Percentiles rank a stretch among this genome's conserved stretches.
These are phyloP conservation scores for Trichophyton mentagrophytes DNA, from an alignment of 2,329 filamentous ascomycete genomes.

Conservation along the genomic window DNA sequence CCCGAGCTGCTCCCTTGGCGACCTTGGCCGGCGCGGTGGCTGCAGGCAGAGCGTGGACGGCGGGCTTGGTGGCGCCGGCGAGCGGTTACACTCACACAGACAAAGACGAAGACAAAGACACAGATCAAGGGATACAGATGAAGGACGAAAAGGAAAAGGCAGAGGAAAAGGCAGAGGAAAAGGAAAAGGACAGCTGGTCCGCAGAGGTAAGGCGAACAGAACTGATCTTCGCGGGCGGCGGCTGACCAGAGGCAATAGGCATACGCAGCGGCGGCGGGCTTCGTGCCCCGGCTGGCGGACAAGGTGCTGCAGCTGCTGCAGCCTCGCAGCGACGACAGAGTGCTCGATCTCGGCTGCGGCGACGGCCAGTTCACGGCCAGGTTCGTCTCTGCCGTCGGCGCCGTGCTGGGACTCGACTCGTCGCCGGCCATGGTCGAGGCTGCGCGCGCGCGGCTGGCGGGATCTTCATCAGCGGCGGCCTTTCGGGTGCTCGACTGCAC, in stretches of 20 bases:
- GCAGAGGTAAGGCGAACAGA: conserved; percentile 19
- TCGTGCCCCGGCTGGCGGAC: conserved; percentile 49
- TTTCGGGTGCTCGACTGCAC: conserved; percentile 27
- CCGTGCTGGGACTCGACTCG: conserved; percentile 47
- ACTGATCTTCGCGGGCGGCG: no score
- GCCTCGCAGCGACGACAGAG: conserved; percentile 43
- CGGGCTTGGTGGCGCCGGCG: no score
- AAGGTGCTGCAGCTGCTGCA: conserved; percentile 49
- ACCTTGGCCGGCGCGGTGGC: no score
- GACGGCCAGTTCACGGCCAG: conserved; percentile 49
- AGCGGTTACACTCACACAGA: background rate
- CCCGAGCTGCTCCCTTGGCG: no score
- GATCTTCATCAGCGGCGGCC: conserved; percentile 25
- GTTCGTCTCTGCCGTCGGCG: conserved; percentile 38
- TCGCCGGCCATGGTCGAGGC: conserved; percentile 48
- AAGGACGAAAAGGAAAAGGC: no score
- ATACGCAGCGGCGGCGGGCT: conserved; percentile 50
- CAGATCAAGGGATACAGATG: background rate
- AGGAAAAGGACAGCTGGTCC: conserved; percentile 27
- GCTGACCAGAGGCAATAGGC: conserved; percentile 21
- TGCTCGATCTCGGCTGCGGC: conserved; percentile 54
- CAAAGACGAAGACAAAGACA: background rate
- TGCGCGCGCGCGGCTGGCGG: conserved; percentile 25
- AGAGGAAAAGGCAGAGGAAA: no score
- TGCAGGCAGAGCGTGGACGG: no score